Evolutionary conservation across 768 basidiomycete genomes (phyloP).

Genomic region (Sporobolomyces roseus): DNA sequence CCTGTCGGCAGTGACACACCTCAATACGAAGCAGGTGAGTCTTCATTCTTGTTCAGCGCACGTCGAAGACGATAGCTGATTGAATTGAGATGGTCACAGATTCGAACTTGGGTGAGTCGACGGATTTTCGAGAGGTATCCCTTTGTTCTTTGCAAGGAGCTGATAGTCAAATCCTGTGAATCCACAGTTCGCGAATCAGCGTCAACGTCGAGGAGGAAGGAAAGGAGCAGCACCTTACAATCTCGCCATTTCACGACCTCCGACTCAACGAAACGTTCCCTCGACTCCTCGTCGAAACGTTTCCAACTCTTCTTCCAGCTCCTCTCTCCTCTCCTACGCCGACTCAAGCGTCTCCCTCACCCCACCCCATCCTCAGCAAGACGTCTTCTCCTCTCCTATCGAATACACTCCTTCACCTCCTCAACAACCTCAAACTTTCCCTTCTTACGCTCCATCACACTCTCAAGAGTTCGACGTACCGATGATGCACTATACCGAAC

Average conservation of each 20-base stretch:
- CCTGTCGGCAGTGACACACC: conserved; percentile 6
- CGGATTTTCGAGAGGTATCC: background rate
- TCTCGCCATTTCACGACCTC: background rate
- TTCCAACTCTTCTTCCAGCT: conserved; percentile 20
- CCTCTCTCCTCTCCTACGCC: conserved; percentile 12
- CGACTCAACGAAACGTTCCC: background rate
- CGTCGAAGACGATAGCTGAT: background rate
- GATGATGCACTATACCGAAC: background rate
- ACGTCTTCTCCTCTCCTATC: background rate
- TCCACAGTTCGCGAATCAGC: conserved; percentile 30
- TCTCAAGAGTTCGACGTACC: background rate
- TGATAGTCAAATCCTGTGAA: background rate
- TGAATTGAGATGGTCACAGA: conserved; percentile 1
- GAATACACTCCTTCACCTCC: background rate
- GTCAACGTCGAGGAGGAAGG: conserved; percentile 21
- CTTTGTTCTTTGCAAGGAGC: background rate
- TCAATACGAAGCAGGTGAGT: conserved; percentile 27
- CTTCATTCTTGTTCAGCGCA: background rate
- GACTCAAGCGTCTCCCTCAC: conserved; percentile 8
- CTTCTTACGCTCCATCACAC: background rate
- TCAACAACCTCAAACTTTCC: no score
- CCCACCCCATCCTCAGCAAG: background rate
- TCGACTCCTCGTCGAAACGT: conserved; percentile 13
- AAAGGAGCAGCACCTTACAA: conserved; percentile 18
- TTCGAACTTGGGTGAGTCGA: conserved; percentile 23